Conservation (phyloP, 164 flowering plant species). For the Magnolia sinica region DNA sequence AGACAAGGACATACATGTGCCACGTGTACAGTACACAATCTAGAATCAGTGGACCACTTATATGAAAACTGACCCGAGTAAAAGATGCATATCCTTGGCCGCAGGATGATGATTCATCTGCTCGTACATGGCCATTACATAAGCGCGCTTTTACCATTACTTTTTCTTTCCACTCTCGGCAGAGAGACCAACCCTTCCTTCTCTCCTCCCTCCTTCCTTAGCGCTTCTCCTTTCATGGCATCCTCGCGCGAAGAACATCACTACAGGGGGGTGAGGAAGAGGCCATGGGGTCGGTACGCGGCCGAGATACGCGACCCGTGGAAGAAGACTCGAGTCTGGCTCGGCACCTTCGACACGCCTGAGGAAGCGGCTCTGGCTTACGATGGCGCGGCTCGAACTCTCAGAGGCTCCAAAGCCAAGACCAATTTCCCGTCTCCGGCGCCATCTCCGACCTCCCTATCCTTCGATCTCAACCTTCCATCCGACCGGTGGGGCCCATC, state of each 20-base stretch:
- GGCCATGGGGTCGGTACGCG: conserved; percentile 95
- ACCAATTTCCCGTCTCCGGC: conserved; percentile 60
- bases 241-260: conserved; percentile 46
- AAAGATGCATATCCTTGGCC: background rate
- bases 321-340: conserved; percentile 84
- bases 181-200: background rate
- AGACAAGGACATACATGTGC: background rate
- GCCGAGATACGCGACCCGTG: conserved; percentile 89
- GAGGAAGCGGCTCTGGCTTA: conserved; percentile 85
- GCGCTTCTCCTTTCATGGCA: conserved; percentile 23
- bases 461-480: conserved; percentile 34
- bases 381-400: conserved; percentile 73
- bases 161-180: background rate
- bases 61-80: background rate
- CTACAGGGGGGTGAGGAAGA: conserved; percentile 81
- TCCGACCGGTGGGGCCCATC: conserved; percentile 19
- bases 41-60: background rate
- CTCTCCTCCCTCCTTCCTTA: background rate
- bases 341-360: conserved; percentile 85
- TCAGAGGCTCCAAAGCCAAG: conserved; percentile 75
- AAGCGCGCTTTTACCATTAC: background rate
- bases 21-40: background rate
- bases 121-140: too few species aligned
- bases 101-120: background rate
- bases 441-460: conserved; percentile 4